Evolutionary conservation across 495 filamentous ascomycete genomes (phyloP).

Genomic region (Parathielavia appendiculata): DNA sequence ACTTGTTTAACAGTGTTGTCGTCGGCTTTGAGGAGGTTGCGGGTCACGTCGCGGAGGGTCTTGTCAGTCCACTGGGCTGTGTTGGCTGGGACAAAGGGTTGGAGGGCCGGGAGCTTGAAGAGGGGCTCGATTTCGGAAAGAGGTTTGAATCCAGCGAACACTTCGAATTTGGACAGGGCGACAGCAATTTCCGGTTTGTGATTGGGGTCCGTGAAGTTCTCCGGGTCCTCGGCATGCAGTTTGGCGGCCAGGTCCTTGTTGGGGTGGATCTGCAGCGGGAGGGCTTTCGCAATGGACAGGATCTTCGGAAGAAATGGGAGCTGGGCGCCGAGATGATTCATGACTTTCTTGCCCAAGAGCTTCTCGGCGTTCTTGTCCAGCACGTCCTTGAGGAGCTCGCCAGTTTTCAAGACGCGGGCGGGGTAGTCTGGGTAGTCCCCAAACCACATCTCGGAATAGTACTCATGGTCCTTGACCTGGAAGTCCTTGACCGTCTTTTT

Average conservation of each 20-base stretch:
- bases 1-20: conserved; percentile 48
- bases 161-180: conserved; percentile 69
- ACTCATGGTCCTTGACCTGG: conserved; percentile 63
- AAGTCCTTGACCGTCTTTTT: conserved; percentile 62
- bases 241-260: conserved; percentile 59
- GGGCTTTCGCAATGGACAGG: conserved; percentile 70
- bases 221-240: conserved; percentile 58
- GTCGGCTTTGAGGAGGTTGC: conserved; percentile 50
- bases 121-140: conserved; percentile 54
- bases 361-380: conserved; percentile 58
- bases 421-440: conserved; percentile 72
- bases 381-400: conserved; percentile 60
- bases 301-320: conserved; percentile 68
- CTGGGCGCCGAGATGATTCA: conserved; percentile 58
- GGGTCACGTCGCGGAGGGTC: conserved; percentile 55
- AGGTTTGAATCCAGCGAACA: conserved; percentile 73
- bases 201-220: conserved; percentile 65
- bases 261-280: conserved; percentile 78
- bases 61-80: conserved; percentile 51
- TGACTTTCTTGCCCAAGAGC: conserved; percentile 59
- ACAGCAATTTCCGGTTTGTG: conserved; percentile 83
- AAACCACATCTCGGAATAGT: conserved; percentile 68
- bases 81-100: conserved; percentile 45
- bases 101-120: conserved; percentile 45
- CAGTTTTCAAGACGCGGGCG: conserved; percentile 55